Percentiles rank a stretch among this genome's conserved stretches.
These are phyloP conservation scores for Vitis rupestris DNA, from an alignment of 164 flowering plant genomes.

Conservation along the genomic window DNA sequence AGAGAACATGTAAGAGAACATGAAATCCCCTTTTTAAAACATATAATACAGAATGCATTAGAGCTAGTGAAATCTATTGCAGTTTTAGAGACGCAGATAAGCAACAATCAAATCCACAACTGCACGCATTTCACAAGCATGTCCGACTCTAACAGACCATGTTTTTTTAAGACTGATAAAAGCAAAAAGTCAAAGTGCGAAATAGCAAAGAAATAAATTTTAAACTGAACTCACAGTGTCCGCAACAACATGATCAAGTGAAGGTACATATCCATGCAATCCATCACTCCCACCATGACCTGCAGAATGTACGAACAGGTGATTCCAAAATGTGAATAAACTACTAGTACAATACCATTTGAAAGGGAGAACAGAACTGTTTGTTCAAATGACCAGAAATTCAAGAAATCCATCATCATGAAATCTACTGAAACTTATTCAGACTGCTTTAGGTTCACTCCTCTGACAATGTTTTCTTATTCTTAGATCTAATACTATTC, in stretches of 20 bases:
- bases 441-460: too few relatives aligned
- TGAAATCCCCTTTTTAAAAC: too few relatives aligned
- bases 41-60: too few relatives aligned
- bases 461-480: not conserved
- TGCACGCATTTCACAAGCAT: too few relatives aligned
- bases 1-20: too few relatives aligned
- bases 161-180: too few relatives aligned
- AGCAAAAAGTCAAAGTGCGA: too few relatives aligned
- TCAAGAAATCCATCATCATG: not conserved
- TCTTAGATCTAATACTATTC: not conserved
- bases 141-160: too few relatives aligned
- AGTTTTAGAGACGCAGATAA: too few relatives aligned
- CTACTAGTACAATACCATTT: too few relatives aligned
- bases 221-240: slow-evolving; percentile 72
- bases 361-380: not conserved
- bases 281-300: slow-evolving; percentile 99
- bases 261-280: slow-evolving; percentile 96
- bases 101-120: too few relatives aligned
- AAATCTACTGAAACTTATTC: not conserved
- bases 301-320: slow-evolving; percentile 20
- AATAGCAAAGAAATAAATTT: not conserved
- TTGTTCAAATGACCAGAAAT: not conserved
- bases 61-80: too few relatives aligned
- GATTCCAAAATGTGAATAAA: not conserved
- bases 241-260: slow-evolving; percentile 92